These are phyloP conservation scores for Aegilops speltoides DNA, from an alignment of 176 grass and related monocot species.

Conservation along the genomic window DNA sequence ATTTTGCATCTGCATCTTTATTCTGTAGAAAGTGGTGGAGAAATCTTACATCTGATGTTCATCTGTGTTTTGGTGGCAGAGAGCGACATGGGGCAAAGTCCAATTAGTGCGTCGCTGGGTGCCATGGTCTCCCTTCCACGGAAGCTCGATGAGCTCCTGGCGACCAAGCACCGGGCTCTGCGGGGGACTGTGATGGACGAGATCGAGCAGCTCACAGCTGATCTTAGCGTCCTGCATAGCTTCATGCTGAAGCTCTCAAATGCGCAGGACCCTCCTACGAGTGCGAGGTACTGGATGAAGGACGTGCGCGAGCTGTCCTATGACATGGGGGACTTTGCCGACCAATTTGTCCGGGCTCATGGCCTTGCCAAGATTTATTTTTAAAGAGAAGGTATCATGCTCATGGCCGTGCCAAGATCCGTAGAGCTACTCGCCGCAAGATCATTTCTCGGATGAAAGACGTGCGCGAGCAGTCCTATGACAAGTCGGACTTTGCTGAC, in stretches of 20 bases:
- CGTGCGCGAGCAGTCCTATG: no score
- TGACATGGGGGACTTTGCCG: not conserved
- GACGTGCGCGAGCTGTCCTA: conserved; percentile 1
- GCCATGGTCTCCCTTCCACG: not conserved
- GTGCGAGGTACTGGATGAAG: not conserved
- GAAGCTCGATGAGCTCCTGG: not conserved
- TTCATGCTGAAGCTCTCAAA: not conserved
- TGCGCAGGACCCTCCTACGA: not conserved
- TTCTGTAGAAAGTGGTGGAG: no score
- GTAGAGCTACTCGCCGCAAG: not conserved
- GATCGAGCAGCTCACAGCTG: not conserved
- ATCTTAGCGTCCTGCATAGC: not conserved
- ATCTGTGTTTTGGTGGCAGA: not conserved
- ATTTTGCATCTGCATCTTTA: no score
- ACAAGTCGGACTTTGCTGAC: no score
- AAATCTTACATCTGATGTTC: not conserved
- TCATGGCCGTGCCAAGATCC: no score
- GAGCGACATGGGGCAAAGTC: not conserved
- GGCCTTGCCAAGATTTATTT: no score
- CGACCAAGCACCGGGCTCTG: not conserved
- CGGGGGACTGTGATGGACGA: not conserved
- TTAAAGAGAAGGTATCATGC: no score
- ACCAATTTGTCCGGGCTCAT: not conserved
- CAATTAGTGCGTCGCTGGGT: not conserved
- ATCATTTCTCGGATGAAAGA: no score